Evolutionary conservation across 1,139 yeast genomes (phyloP).

Genomic region (Blastobotrys aristatus): DNA sequence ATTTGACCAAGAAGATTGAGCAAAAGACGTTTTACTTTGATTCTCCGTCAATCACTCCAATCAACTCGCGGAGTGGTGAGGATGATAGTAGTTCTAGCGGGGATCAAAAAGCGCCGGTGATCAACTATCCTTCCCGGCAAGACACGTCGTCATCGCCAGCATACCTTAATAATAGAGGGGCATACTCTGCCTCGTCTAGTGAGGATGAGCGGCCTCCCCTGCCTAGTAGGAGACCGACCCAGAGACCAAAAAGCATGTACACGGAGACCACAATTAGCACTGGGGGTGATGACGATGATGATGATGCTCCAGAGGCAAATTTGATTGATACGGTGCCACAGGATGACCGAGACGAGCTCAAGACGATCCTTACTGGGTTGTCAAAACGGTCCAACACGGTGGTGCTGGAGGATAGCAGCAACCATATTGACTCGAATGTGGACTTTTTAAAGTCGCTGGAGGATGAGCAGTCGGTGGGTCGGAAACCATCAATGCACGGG

Average conservation of each 20-base stretch:
- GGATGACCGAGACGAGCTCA: slow-evolving; percentile 31
- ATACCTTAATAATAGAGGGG: background rate
- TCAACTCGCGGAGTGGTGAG: background rate
- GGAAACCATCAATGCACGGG: slow-evolving; percentile 6
- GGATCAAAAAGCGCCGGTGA: background rate
- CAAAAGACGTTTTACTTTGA: slow-evolving; percentile 21
- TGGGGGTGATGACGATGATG: background rate
- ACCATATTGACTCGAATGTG: slow-evolving; percentile 43
- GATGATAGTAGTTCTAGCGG: background rate
- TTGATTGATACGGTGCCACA: slow-evolving; percentile 20
- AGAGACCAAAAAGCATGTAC: slow-evolving; percentile 20
- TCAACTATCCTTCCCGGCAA: background rate
- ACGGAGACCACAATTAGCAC: no score
- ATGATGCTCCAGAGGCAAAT: background rate
- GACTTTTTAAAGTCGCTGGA: slow-evolving; percentile 57
- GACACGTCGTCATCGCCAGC: background rate
- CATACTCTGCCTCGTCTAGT: background rate
- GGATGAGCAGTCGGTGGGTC: slow-evolving; percentile 15
- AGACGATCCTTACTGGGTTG: slow-evolving; percentile 35
- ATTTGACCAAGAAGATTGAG: slow-evolving; percentile 28
- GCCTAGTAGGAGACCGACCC: slow-evolving; percentile 3
- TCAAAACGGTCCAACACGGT: slow-evolving; percentile 34
- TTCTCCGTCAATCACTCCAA: slow-evolving; percentile 7
- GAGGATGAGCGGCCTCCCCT: slow-evolving; percentile 1
- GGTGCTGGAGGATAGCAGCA: slow-evolving; percentile 30